These are phyloP conservation scores for Blastobotrys mokoenaii DNA, from an alignment of 805 yeast species.

Conservation along the genomic window DNA sequence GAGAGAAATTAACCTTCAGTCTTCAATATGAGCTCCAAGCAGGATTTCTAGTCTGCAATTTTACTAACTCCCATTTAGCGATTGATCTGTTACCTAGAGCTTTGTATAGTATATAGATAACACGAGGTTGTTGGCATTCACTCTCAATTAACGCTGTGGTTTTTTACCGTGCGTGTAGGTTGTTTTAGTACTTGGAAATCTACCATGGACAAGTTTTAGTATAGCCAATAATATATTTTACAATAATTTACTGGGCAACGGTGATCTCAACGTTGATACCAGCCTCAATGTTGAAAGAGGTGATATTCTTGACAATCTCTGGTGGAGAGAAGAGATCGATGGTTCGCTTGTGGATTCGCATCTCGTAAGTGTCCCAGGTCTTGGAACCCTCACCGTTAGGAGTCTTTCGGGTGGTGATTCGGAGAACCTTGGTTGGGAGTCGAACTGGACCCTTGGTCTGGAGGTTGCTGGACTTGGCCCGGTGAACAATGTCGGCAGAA, in stretches of 20 bases:
- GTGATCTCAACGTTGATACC: conserved; percentile 81
- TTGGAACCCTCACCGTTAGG: conserved; percentile 99
- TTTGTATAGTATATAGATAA: background rate
- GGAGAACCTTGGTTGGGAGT: conserved; percentile 98
- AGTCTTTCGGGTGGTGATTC: conserved; percentile 99
- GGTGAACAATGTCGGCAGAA: conserved; percentile 79
- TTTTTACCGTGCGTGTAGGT: too few relatives aligned
- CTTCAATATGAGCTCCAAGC: conserved; percentile 26
- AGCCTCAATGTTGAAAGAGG: conserved; percentile 97
- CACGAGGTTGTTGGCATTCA: too few relatives aligned
- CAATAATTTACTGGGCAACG: conserved; percentile 25
- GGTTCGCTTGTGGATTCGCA: conserved; percentile 99
- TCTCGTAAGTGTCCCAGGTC: conserved; percentile 99
- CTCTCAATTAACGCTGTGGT: too few relatives aligned
- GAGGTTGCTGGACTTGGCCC: conserved; percentile 75
- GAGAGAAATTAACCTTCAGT: conserved; percentile 27
- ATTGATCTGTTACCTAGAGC: background rate
- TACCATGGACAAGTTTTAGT: too few relatives aligned
- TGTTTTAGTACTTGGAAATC: too few relatives aligned
- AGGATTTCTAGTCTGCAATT: too few relatives aligned
- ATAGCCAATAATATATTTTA: background rate
- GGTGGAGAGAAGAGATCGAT: conserved; percentile 98
- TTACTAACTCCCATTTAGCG: too few relatives aligned
- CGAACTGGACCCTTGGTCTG: conserved; percentile 98
- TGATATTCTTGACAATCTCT: conserved; percentile 84